phyloP scores from a whole-genome alignment of 2,329 filamentous ascomycete genomes.

The Penicillium hordei region DNA sequence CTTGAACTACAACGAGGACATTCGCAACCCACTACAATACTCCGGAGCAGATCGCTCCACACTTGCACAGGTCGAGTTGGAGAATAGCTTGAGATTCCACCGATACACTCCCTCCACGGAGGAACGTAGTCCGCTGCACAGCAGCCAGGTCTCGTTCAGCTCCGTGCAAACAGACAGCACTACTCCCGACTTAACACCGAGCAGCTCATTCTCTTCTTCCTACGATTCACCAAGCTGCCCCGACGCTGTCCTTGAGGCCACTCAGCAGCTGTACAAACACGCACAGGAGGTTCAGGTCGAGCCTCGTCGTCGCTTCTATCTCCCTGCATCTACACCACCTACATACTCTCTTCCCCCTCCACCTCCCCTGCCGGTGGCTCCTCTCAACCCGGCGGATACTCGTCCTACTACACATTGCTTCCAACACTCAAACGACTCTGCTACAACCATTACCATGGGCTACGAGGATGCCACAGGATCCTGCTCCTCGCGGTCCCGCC shows the following conservation, averaged over 20 bases:
- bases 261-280: constrained; percentile 32
- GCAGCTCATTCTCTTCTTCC: constrained; percentile 42
- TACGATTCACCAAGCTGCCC: constrained; percentile 34
- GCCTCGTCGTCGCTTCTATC: constrained; percentile 25
- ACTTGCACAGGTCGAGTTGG: constrained; percentile 33
- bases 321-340: constrained; percentile 26
- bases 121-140: constrained; percentile 23
- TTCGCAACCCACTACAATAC: constrained; percentile 14
- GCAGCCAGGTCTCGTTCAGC: constrained; percentile 38
- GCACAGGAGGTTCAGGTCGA: constrained; percentile 19
- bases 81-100: constrained; percentile 32
- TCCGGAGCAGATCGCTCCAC: constrained; percentile 30
- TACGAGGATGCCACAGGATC: constrained; percentile 25
- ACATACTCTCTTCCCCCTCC: constrained; percentile 24
- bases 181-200: constrained; percentile 40
- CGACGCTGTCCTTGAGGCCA: constrained; percentile 28
- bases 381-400: constrained; percentile 26
- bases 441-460: constrained; percentile 34
- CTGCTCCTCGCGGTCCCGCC: constrained; percentile 30
- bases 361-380: constrained; percentile 25
- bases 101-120: constrained; percentile 27
- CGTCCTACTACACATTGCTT: constrained; percentile 20
- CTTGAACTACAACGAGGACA: constrained; percentile 24
- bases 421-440: constrained; percentile 26
- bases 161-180: constrained; percentile 32